phyloP scores from a whole-genome alignment of 2,329 filamentous ascomycete genomes.

The Fusarium stilboides region DNA sequence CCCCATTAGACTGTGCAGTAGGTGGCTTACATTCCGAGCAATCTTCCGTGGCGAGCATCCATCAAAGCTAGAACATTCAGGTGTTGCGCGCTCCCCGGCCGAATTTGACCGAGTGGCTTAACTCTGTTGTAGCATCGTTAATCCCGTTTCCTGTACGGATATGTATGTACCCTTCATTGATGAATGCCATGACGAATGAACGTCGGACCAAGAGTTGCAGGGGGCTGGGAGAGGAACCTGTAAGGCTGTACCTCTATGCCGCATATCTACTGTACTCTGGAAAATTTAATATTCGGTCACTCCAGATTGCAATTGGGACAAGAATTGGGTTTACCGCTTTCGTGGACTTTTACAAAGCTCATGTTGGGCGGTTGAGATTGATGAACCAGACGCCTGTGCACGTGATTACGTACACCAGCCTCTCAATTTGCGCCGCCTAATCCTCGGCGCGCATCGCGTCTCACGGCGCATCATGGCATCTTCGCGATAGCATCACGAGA shows the following conservation, averaged over 20 bases:
- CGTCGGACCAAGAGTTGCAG: not conserved
- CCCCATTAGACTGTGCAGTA: too few species aligned
- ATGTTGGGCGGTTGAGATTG: not conserved
- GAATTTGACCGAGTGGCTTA: constrained; percentile 11
- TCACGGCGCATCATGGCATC: constrained; percentile 46
- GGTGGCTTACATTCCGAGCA: not conserved
- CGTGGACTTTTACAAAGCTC: not conserved
- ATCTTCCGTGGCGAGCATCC: not conserved
- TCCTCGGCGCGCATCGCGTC: constrained; percentile 55
- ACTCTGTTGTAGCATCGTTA: not conserved
- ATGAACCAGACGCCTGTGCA: constrained; percentile 30
- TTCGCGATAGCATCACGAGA: constrained; percentile 45
- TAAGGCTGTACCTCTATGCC: too few species aligned
- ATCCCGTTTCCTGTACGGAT: not conserved
- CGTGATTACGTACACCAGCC: constrained; percentile 49
- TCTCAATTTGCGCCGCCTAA: constrained; percentile 54
- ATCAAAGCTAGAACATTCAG: not conserved
- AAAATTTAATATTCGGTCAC: not conserved
- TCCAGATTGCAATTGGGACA: not conserved
- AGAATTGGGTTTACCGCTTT: not conserved
- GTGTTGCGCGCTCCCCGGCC: constrained; percentile 7
- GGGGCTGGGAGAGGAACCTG: too few species aligned
- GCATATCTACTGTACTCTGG: not conserved
- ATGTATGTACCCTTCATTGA: not conserved
- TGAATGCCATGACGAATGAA: not conserved